phyloP scores from a whole-genome alignment of 495 filamentous ascomycete genomes.

The Neurospora sp. region DNA sequence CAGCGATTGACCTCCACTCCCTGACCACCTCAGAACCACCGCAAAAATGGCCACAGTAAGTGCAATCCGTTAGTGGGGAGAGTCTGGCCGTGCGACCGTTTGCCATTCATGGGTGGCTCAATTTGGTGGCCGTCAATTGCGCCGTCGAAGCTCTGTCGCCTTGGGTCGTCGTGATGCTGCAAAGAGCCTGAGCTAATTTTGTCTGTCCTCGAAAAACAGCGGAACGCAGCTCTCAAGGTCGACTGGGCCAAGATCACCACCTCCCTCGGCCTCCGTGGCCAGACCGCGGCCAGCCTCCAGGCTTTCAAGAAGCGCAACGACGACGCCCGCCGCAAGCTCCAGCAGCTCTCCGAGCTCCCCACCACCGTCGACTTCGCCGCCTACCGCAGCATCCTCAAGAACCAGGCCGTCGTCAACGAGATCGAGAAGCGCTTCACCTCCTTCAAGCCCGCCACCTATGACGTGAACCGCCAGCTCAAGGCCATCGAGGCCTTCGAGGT shows the following conservation, averaged over 20 bases:
- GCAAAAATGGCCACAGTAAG: slow-evolving; percentile 86
- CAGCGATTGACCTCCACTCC: slow-evolving; percentile 36
- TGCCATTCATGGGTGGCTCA: background rate
- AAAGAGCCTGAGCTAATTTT: slow-evolving; percentile 41
- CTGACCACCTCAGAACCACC: slow-evolving; percentile 35
- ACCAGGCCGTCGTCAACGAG: slow-evolving; percentile 87
- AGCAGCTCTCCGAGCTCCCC: slow-evolving; percentile 63
- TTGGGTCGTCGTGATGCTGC: background rate
- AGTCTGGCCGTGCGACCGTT: background rate
- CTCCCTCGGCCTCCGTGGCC: slow-evolving; percentile 91
- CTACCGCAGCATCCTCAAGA: slow-evolving; percentile 89
- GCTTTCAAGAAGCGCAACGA: slow-evolving; percentile 99
- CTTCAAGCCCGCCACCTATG: slow-evolving; percentile 88
- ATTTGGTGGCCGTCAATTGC: slow-evolving; percentile 4
- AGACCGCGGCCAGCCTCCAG: slow-evolving; percentile 79
- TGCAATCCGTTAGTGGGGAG: slow-evolving; percentile 26
- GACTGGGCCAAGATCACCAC: slow-evolving; percentile 90
- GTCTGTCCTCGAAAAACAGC: slow-evolving; percentile 42
- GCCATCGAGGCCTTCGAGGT: slow-evolving; percentile 96
- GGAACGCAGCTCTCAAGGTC: slow-evolving; percentile 97
- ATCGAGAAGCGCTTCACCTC: slow-evolving; percentile 85
- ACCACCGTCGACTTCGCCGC: slow-evolving; percentile 82
- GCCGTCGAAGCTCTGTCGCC: background rate
- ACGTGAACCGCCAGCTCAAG: slow-evolving; percentile 85
- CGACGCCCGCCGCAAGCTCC: slow-evolving; percentile 88